Base-by-base conservation (phyloP, 139 green algal genomes). In the Tetradesmus obliquus region DNA sequence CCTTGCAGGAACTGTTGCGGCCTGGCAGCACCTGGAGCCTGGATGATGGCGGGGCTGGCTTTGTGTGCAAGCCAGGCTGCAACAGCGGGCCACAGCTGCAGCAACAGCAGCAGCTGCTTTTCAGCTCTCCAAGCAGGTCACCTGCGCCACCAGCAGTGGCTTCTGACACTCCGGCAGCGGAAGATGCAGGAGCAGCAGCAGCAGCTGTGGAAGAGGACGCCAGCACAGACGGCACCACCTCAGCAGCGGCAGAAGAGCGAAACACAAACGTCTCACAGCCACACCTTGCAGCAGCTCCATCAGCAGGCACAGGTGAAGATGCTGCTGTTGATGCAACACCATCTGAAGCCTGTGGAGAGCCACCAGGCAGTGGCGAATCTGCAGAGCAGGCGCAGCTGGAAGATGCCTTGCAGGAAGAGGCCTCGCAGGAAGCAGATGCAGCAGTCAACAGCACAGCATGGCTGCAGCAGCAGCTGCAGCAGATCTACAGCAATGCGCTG, bases 401-500 rank as follows among this genome's bases (percentile, higher is more conserved):
- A 24, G 17, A 19, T 13, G 19, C 10, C 62, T 72, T 72, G 62
- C 62, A 72, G 62, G 62, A 72, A 17, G 8, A 76, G 5, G 66
- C 17, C 66, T 24, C n/a, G 66, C 66, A 76, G 17, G 66, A 76
- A 5, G 66, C 15, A 2, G 66, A 76, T 76, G 66, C 10, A 24
- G 17, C 66, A 76, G 66, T 76, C 17, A 76, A 3, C 66, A 76
- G 66, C 66, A 76, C 66, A 76, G 66, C 66, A 12, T 88, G 57
- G 84, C 58, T 88, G n/a, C 84, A 88, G 84, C 84, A 88, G 57
- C 84, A 88, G 57, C 57, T 88, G 84, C 84, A 88, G 57, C 84
- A 88, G 84, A 45, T 88, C n/a, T 88, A 88, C n/a, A 79, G 66
- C 57, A 88, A 88, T 10, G 22, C 57, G 9, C 57, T 88, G n/a